Evolutionary conservation across 306 rosid species (phyloP), one percentile per base, ranked within the genome.

Genomic region (Glycine soja): DNA sequence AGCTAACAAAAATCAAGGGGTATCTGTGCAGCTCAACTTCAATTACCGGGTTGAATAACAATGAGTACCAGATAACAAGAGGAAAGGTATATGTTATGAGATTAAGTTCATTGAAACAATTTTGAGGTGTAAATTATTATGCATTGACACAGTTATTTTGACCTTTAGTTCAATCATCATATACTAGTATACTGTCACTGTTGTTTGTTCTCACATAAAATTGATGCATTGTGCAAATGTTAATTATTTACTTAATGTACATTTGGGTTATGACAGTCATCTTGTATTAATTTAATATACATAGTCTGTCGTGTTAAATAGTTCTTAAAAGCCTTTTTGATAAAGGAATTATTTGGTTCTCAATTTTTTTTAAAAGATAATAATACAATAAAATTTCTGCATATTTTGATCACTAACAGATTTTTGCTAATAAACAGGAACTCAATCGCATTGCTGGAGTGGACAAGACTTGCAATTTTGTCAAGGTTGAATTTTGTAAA

Each of bases 51-150:
- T 87, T 95, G 91, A 95, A 95, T 90, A 95, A 91, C 89, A 95
- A 92, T n/a, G 98, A 92, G 80, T 95, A 92, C 87, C 98, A 95
- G 83, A 91, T 92, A 81, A 16, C 92, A 53, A 89, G 98, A 80
- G 97, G 98, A 88, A 89, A 88, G 98, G 97, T 95, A 80, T 19
- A 78, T 30, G 10, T 54, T 70, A 30, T 19, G 84, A 56, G 18
- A 75, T 78, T 42, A 47, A 47, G 68, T 71, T 63, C 80, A 15
- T 14, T 36, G 63, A 79, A 45, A 51, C 43, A 43, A 2, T 67
- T 66, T 40, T 68, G 38, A 53, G 52, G 52, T 48, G 71, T 61
- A 71, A 45, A 56, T 43, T 67, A 43, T 59, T 34, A 36, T 47
- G 54, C 71, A 18, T 16, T 64, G 57, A 46, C 48, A 73, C 32